These are phyloP conservation scores for Fusarium sp. DNA, from an alignment of 2,329 filamentous ascomycete species.

Conservation along the genomic window DNA sequence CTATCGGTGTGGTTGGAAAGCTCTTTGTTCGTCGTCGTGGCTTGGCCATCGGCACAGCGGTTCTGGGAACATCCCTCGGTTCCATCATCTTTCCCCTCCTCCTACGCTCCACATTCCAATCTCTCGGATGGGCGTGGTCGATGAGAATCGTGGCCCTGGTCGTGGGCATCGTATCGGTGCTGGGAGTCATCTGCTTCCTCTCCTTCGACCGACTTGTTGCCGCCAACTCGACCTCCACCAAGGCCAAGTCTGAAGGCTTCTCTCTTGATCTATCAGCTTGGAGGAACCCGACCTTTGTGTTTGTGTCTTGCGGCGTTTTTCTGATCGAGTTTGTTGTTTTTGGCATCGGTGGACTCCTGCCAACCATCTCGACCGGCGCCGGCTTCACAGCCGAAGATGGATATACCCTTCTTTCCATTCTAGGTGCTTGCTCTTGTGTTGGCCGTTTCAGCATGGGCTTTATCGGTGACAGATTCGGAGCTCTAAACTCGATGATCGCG, in stretches of 20 bases:
- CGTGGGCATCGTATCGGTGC: conserved; percentile 32
- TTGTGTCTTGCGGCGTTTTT: conserved; percentile 54
- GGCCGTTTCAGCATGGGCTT: conserved; percentile 56
- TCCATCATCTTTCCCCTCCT: conserved; percentile 48
- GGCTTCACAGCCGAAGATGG: conserved; percentile 50
- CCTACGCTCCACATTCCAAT: conserved; percentile 39
- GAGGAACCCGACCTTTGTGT: conserved; percentile 50
- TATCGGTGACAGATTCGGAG: conserved; percentile 54
- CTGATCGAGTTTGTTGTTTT: conserved; percentile 61
- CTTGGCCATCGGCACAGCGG: conserved; percentile 25
- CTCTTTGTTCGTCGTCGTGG: conserved; percentile 25
- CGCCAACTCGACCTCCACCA: neutral
- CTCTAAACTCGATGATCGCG: conserved; percentile 52
- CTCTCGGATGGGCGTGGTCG: conserved; percentile 48
- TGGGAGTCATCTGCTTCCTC: conserved; percentile 49
- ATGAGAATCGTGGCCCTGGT: conserved; percentile 46
- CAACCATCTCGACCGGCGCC: conserved; percentile 53
- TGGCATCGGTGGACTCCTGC: conserved; percentile 56
- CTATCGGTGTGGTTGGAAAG: conserved; percentile 47
- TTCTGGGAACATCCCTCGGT: conserved; percentile 39
- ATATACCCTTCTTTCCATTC: conserved; percentile 56
- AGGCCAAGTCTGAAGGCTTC: neutral
- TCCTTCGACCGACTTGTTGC: conserved; percentile 40
- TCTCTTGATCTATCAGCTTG: conserved; percentile 54
- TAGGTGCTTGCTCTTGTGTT: conserved; percentile 55